phyloP scores from a whole-genome alignment of 108 stramenopile genomes.

The Aurantiochytrium sp. region DNA sequence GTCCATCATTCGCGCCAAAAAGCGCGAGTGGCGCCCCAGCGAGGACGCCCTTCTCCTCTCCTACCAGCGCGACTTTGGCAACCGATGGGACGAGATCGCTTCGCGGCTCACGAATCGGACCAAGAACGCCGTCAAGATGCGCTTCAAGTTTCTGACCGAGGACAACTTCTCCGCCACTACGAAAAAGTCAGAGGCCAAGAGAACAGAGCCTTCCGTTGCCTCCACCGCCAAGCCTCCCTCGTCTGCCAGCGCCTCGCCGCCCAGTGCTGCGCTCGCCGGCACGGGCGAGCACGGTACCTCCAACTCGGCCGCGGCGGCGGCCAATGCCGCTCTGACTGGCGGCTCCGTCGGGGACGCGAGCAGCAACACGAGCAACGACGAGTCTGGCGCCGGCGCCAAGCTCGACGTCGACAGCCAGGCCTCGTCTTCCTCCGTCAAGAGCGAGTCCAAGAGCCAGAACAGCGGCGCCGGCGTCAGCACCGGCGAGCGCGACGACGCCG shows the following conservation, averaged over 20 bases:
- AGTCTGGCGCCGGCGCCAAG: neutral
- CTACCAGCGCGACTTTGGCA: neutral
- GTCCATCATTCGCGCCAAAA: slow-evolving; percentile 14
- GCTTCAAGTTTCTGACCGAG: slow-evolving; percentile 30
- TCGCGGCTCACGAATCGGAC: neutral
- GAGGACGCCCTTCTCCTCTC: neutral
- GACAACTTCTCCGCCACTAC: neutral
- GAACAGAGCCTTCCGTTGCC: neutral
- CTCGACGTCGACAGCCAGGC: neutral
- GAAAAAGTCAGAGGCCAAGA: neutral
- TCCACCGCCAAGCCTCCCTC: neutral
- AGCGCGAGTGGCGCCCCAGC: slow-evolving; percentile 5
- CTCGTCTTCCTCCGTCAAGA: neutral
- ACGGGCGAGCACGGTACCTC: neutral
- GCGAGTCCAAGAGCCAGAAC: neutral
- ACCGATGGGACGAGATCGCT: slow-evolving; percentile 20
- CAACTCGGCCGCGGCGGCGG: neutral
- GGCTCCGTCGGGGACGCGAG: too few relatives aligned
- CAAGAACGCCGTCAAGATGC: slow-evolving; percentile 20
- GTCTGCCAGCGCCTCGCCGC: neutral
- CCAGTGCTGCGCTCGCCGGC: neutral
- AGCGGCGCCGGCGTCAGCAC: neutral
- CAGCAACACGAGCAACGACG: too few relatives aligned
- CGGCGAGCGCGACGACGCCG: neutral
- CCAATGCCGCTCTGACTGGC: too few relatives aligned